These are phyloP conservation scores for Clathrospora elynae DNA, from an alignment of 2,329 filamentous ascomycete genomes.

Conservation along the genomic window DNA sequence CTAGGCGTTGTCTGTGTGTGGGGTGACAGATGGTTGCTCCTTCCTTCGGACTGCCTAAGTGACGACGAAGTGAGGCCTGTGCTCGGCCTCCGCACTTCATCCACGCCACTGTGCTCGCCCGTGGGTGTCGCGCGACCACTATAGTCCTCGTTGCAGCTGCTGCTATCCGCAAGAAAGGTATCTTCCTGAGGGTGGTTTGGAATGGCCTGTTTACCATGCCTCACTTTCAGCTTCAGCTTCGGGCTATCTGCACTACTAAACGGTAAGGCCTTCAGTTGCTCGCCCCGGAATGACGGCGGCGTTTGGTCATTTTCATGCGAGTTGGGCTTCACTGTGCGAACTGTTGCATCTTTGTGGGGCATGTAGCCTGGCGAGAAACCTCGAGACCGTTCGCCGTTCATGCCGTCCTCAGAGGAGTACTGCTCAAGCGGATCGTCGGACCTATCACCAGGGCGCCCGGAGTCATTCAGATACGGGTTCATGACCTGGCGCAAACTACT, in stretches of 20 bases:
- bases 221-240: slow-evolving; percentile 51
- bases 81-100: slow-evolving; percentile 38
- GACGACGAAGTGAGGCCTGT: slow-evolving; percentile 39
- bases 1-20: slow-evolving; percentile 22
- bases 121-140: slow-evolving; percentile 43
- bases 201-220: slow-evolving; percentile 31
- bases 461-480: slow-evolving; percentile 72
- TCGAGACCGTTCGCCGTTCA: slow-evolving; percentile 52
- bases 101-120: slow-evolving; percentile 31
- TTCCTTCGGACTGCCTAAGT: slow-evolving; percentile 28
- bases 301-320: slow-evolving; percentile 42
- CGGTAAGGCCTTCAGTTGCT: slow-evolving; percentile 34
- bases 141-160: slow-evolving; percentile 57
- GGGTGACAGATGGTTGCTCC: slow-evolving; percentile 31
- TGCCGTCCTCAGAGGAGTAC: slow-evolving; percentile 29
- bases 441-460: slow-evolving; percentile 28
- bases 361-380: slow-evolving; percentile 79
- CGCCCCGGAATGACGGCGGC: slow-evolving; percentile 31
- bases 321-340: slow-evolving; percentile 64
- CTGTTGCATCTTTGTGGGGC: slow-evolving; percentile 72
- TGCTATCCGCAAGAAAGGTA: slow-evolving; percentile 59
- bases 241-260: slow-evolving; percentile 36
- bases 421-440: slow-evolving; percentile 39
- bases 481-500: slow-evolving; percentile 86
- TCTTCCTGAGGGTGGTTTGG: slow-evolving; percentile 47